Evolutionary conservation across 2,329 filamentous ascomycete genomes (phyloP).

Genomic region (Sporothrix dimorphospora): DNA sequence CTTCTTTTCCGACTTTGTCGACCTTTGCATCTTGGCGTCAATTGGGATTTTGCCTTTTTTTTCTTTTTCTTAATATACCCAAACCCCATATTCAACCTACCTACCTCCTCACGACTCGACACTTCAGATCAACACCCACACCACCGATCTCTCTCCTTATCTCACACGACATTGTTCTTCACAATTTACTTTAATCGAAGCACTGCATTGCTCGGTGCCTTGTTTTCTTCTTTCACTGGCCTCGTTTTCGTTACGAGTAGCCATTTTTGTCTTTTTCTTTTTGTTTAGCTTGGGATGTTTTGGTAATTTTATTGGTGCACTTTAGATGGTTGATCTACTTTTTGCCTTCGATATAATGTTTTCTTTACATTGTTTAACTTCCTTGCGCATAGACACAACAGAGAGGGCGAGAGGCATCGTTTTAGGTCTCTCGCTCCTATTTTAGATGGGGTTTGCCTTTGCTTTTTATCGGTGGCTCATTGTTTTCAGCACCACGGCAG

Average conservation of each 20-base stretch:
- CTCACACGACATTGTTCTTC: not conserved
- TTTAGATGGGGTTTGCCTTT: conserved; percentile 4
- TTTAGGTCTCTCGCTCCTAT: not conserved
- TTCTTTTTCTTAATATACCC: conserved; percentile 20
- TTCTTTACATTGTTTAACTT: not conserved
- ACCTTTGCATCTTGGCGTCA: conserved; percentile 8
- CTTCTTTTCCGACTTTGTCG: not conserved
- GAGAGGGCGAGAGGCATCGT: not conserved
- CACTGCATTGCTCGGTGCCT: not conserved
- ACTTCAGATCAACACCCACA: not conserved
- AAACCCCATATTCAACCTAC: not conserved
- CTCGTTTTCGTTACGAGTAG: not conserved
- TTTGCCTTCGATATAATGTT: not conserved
- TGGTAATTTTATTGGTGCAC: not conserved
- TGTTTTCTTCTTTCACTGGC: not conserved
- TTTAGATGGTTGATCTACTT: not conserved
- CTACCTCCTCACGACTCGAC: conserved; percentile 2
- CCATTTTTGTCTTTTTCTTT: not conserved
- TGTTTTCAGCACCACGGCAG: not conserved
- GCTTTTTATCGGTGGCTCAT: not conserved
- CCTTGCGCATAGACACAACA: conserved; percentile 20
- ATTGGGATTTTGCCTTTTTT: not conserved
- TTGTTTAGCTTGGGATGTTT: not conserved
- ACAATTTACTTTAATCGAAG: not conserved
- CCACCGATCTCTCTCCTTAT: not conserved